These are phyloP conservation scores for Podospora appendiculata DNA, from an alignment of 495 filamentous ascomycete species.

Conservation along the genomic window DNA sequence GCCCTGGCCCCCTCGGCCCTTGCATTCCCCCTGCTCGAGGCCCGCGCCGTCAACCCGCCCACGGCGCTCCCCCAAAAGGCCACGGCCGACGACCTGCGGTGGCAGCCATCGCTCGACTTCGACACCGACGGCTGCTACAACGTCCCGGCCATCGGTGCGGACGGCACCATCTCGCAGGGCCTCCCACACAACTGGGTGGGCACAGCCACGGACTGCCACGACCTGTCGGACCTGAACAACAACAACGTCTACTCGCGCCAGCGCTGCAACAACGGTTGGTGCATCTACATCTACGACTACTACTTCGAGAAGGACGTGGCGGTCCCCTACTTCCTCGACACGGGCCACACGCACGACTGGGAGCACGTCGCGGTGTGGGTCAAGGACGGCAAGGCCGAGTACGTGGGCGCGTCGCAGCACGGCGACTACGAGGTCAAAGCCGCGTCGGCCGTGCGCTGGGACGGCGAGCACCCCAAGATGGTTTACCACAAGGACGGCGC, in stretches of 20 bases:
- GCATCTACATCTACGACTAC: slow-evolving; percentile 37
- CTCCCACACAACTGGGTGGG: slow-evolving; percentile 26
- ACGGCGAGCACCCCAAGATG: slow-evolving; percentile 35
- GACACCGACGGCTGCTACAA: slow-evolving; percentile 42
- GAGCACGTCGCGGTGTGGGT: slow-evolving; percentile 41
- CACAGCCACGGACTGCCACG: slow-evolving; percentile 25
- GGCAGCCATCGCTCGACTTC: slow-evolving; percentile 38
- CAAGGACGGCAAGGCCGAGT: slow-evolving; percentile 19
- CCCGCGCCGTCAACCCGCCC: slow-evolving; percentile 11
- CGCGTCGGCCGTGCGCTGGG: slow-evolving; percentile 28
- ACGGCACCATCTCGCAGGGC: slow-evolving; percentile 29
- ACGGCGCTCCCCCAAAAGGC: slow-evolving; percentile 32
- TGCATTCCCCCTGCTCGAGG: not conserved
- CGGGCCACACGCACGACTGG: slow-evolving; percentile 38
- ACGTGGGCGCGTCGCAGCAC: slow-evolving; percentile 31
- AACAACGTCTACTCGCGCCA: slow-evolving; percentile 40
- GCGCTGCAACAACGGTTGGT: slow-evolving; percentile 39
- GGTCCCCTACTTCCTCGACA: slow-evolving; percentile 21
- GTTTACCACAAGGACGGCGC: slow-evolving; percentile 39
- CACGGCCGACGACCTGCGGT: slow-evolving; percentile 32
- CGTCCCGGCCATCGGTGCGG: slow-evolving; percentile 32
- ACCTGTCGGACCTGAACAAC: slow-evolving; percentile 31
- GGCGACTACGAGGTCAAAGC: slow-evolving; percentile 26
- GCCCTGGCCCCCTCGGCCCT: not conserved
- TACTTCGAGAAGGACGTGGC: slow-evolving; percentile 43